These are phyloP conservation scores for Phaeoacremonium minimum DNA, from an alignment of 2,329 filamentous ascomycete genomes.

Conservation along the genomic window DNA sequence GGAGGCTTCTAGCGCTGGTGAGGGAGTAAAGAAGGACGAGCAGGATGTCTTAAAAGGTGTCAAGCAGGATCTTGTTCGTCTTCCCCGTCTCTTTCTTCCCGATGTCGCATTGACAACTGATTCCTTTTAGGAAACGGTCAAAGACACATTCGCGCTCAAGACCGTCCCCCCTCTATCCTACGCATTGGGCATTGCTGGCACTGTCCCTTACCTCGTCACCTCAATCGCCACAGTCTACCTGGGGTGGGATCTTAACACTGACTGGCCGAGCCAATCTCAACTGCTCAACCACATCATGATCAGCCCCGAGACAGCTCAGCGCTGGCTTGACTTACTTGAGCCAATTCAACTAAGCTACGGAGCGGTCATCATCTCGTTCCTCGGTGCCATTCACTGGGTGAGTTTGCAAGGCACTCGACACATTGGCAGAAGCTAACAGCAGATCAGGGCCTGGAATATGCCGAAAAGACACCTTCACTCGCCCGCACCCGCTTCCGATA, in stretches of 20 bases:
- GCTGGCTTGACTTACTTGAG: slow-evolving; percentile 71
- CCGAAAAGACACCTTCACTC: slow-evolving; percentile 56
- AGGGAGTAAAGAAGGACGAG: slow-evolving; percentile 8
- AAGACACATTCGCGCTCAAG: slow-evolving; percentile 63
- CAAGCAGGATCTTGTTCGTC: slow-evolving; percentile 52
- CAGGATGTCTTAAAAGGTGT: slow-evolving; percentile 28
- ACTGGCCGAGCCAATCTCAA: slow-evolving; percentile 52
- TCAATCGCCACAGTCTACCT: slow-evolving; percentile 79
- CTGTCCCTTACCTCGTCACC: slow-evolving; percentile 81
- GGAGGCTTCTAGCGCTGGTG: slow-evolving; percentile 16
- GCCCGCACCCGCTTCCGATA: slow-evolving; percentile 74
- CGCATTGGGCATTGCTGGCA: slow-evolving; percentile 68
- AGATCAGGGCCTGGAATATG: slow-evolving; percentile 69
- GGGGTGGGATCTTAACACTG: slow-evolving; percentile 75
- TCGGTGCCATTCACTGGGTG: slow-evolving; percentile 87
- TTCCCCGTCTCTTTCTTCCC: background rate
- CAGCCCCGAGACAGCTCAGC: slow-evolving; percentile 65
- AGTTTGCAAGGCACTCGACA: slow-evolving; percentile 3
- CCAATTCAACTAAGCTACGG: slow-evolving; percentile 89
- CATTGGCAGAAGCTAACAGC: background rate
- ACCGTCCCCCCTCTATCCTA: slow-evolving; percentile 65
- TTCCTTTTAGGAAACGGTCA: slow-evolving; percentile 57
- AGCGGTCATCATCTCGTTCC: slow-evolving; percentile 87
- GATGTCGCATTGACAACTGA: background rate
- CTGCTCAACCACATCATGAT: slow-evolving; percentile 64